A percentile compares a stretch with the other conserved stretches of the same genome.
These are phyloP conservation scores for Albophoma yamanashiensis DNA, from an alignment of 2,329 filamentous ascomycete genomes.

Conservation along the genomic window DNA sequence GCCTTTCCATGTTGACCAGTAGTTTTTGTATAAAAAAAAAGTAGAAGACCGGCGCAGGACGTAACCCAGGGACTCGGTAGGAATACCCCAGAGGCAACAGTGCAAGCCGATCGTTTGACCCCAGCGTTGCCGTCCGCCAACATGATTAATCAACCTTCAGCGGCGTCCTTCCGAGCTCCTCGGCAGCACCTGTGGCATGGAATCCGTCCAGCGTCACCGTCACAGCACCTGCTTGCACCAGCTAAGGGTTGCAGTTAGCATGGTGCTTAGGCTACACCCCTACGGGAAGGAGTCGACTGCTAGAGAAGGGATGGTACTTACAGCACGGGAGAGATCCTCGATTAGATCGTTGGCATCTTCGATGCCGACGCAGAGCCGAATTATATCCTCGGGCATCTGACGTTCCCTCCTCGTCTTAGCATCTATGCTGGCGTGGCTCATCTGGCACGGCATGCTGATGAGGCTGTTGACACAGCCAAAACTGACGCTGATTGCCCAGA, in stretches of 20 bases:
- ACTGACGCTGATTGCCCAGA: constrained; percentile 94
- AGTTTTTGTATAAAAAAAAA: no score
- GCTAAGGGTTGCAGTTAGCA: constrained; percentile 29
- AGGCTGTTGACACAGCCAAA: constrained; percentile 97
- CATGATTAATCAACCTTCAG: constrained; percentile 7
- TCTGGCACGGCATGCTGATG: constrained; percentile 98
- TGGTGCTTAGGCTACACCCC: background rate
- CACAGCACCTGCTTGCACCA: constrained; percentile 91
- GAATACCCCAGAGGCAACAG: background rate
- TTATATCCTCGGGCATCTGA: constrained; percentile 93
- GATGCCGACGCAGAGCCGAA: constrained; percentile 90
- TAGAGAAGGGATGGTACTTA: constrained; percentile 39
- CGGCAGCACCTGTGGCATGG: constrained; percentile 41
- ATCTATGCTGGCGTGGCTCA: constrained; percentile 98
- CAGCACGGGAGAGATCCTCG: constrained; percentile 82
- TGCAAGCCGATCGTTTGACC: no score
- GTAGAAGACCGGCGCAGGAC: background rate
- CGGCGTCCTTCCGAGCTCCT: constrained; percentile 20
- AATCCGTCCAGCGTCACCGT: constrained; percentile 77
- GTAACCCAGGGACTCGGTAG: background rate
- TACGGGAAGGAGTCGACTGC: background rate
- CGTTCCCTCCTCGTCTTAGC: constrained; percentile 83
- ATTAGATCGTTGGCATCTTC: constrained; percentile 87
- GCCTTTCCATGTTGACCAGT: background rate
- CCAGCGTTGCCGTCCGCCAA: background rate